Evolutionary conservation across 192 early-diverging fungal species (phyloP).

Genomic region (Mortierella antarctica): DNA sequence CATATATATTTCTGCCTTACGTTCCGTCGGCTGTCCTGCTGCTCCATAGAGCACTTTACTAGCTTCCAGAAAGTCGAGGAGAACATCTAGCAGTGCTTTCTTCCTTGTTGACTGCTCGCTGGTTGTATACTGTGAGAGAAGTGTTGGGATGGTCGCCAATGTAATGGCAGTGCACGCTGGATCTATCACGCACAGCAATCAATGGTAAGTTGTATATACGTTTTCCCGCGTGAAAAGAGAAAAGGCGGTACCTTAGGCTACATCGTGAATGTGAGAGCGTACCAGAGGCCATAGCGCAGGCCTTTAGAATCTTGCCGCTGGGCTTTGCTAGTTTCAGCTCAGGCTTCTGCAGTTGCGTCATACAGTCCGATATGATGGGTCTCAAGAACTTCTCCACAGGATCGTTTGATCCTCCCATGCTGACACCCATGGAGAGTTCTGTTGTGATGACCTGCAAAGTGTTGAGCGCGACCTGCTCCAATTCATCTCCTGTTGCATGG

Average conservation of each 20-base stretch:
- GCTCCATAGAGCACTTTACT: conserved; percentile 70
- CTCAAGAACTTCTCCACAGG: conserved; percentile 61
- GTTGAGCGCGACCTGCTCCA: conserved; percentile 74
- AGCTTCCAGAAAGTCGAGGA: conserved; percentile 80
- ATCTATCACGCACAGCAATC: conserved; percentile 48
- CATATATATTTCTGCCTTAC: conserved; percentile 12
- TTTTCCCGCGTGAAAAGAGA: no score
- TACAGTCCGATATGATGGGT: conserved; percentile 65
- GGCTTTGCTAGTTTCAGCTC: conserved; percentile 77
- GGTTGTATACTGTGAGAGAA: conserved; percentile 68
- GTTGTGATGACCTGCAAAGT: conserved; percentile 70
- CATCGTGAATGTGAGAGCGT: conserved; percentile 8
- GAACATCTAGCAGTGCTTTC: conserved; percentile 74
- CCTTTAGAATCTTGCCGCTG: conserved; percentile 71
- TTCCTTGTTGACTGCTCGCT: conserved; percentile 68
- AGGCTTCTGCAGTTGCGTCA: conserved; percentile 68
- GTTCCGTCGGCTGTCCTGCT: conserved; percentile 50
- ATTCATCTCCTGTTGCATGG: conserved; percentile 76
- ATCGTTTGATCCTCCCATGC: conserved; percentile 55
- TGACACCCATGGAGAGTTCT: conserved; percentile 69
- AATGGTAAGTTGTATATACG: no score
- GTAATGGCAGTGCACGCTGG: conserved; percentile 69
- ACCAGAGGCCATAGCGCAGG: conserved; percentile 70
- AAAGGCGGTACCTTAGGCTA: no score
- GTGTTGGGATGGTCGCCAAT: conserved; percentile 67